A percentile compares a stretch with the other conserved stretches of the same genome.
These are phyloP conservation scores for Lepidium sativum DNA, from an alignment of 345 rosid genomes.

Conservation along the genomic window DNA sequence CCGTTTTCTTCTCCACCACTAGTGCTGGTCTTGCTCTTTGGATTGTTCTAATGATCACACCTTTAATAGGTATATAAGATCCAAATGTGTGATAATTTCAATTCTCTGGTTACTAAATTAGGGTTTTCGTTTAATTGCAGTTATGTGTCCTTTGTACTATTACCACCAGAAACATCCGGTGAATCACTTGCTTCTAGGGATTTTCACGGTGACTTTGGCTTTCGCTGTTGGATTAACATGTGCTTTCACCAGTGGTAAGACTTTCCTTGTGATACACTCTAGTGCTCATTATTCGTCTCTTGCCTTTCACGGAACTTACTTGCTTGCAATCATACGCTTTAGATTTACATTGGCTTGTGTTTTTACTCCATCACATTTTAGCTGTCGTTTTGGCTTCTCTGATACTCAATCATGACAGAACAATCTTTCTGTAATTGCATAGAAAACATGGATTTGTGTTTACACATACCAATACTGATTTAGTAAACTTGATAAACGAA, in stretches of 20 bases:
- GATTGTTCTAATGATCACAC: slow-evolving; percentile 56
- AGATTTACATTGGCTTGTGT: not conserved
- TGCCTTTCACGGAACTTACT: not conserved
- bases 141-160: slow-evolving; percentile 61
- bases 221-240: slow-evolving; percentile 74
- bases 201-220: slow-evolving; percentile 58
- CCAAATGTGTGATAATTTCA: not conserved
- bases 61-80: slow-evolving; percentile 41
- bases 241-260: slow-evolving; percentile 63
- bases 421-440: not conserved
- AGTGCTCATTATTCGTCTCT: slow-evolving; percentile 7
- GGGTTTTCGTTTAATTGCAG: slow-evolving; percentile 22
- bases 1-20: slow-evolving; percentile 51
- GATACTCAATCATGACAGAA: not conserved
- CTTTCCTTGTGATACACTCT: slow-evolving; percentile 8
- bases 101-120: not conserved
- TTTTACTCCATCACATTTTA: not conserved
- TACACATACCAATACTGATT: not conserved
- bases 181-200: slow-evolving; percentile 61
- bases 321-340: not conserved
- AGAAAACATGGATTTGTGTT: not conserved
- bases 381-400: slow-evolving; percentile 3
- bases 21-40: slow-evolving; percentile 62
- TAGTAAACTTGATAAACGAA: not conserved
- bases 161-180: slow-evolving; percentile 85